Evolutionary conservation across 106 monocot species (phyloP).

Genomic region (Dendrobium catenatum): DNA sequence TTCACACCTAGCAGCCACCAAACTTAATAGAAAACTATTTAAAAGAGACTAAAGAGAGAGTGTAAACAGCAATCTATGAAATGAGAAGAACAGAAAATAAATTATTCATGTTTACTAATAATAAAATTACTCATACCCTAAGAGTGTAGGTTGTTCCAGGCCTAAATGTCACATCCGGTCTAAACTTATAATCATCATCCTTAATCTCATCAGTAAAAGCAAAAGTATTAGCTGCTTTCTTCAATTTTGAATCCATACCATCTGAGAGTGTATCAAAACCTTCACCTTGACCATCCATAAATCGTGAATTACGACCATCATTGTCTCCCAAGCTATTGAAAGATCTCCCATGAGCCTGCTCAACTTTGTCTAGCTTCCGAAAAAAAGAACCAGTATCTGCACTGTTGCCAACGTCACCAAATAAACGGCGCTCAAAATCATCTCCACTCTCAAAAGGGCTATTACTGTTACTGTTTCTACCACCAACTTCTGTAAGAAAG

Average conservation of each 20-base stretch:
- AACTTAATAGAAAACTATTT: not conserved
- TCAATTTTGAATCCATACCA: constrained; percentile 37
- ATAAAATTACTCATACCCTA: constrained; percentile 20
- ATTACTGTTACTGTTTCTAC: not conserved
- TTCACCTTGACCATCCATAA: constrained; percentile 9
- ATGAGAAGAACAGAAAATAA: not conserved
- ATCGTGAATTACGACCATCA: constrained; percentile 10
- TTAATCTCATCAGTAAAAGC: constrained; percentile 21
- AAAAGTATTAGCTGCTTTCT: constrained; percentile 20
- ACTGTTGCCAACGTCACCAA: constrained; percentile 15
- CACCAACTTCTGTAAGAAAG: not conserved
- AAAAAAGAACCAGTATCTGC: constrained; percentile 19
- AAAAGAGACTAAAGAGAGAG: not conserved
- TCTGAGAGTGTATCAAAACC: constrained; percentile 43
- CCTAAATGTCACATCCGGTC: constrained; percentile 36
- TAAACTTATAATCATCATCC: constrained; percentile 31
- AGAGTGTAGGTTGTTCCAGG: constrained; percentile 29
- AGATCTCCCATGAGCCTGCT: constrained; percentile 20
- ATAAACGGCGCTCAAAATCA: constrained; percentile 37
- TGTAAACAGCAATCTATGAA: not conserved
- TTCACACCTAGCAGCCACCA: not conserved
- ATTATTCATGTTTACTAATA: not conserved
- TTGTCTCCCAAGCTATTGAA: not conserved
- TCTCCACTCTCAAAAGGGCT: constrained; percentile 22
- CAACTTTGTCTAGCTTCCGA: constrained; percentile 36